Conservation (phyloP, 306 rosid genomes). For the Prunus armeniaca region DNA sequence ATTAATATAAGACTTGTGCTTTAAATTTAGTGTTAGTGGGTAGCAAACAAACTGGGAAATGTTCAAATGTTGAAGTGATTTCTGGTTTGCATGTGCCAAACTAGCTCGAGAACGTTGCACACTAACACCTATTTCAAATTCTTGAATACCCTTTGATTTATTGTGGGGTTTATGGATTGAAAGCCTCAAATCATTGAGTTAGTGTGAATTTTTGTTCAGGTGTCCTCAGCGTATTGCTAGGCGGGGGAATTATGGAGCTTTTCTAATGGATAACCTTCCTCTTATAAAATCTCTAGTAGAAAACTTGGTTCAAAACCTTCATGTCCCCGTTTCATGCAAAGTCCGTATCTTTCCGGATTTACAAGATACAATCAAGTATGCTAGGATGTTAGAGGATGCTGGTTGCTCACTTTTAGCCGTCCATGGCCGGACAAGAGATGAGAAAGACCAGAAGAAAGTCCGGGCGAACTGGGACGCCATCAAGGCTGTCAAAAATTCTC, state of each 20-base stretch:
- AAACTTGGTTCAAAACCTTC: conserved; percentile 73
- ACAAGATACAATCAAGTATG: conserved; percentile 76
- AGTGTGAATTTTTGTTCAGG: conserved; percentile 35
- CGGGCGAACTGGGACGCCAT: conserved; percentile 91
- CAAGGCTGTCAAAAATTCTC: conserved; percentile 70
- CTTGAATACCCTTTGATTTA: background rate
- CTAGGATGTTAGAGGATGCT: conserved; percentile 89
- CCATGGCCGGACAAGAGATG: conserved; percentile 90
- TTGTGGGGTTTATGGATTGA: background rate
- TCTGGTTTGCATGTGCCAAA: background rate
- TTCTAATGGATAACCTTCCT: conserved; percentile 95
- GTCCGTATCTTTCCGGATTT: conserved; percentile 82
- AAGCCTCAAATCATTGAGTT: background rate
- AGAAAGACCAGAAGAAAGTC: conserved; percentile 82
- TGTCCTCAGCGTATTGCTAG: conserved; percentile 97
- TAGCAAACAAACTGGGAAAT: background rate
- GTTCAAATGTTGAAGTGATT: background rate
- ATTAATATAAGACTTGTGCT: background rate
- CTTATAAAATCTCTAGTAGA: conserved; percentile 76
- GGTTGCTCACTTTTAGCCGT: conserved; percentile 90
- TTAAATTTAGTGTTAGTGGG: background rate
- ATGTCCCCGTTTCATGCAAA: conserved; percentile 92
- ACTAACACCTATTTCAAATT: background rate
- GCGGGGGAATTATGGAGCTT: conserved; percentile 89
- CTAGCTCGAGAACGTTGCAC: background rate